phyloP scores from a whole-genome alignment of 495 filamentous ascomycete species.

The Neurospora sp. region DNA sequence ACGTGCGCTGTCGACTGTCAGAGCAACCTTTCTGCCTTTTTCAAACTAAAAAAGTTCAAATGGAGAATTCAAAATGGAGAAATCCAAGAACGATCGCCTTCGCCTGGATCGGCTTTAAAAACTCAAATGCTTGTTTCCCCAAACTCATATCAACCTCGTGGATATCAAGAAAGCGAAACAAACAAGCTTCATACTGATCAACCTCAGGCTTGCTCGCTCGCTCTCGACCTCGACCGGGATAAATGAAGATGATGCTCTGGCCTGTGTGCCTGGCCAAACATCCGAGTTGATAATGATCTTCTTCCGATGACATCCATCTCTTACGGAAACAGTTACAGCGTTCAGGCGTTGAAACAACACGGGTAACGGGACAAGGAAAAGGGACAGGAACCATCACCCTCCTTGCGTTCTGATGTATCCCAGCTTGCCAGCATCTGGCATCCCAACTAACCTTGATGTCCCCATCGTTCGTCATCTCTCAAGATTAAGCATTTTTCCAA shows the following conservation, averaged over 20 bases:
- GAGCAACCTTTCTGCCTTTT: background rate
- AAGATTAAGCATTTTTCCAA: background rate
- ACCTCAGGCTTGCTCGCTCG: background rate
- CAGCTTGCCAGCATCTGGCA: background rate
- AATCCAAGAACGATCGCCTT: background rate
- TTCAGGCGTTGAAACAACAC: background rate
- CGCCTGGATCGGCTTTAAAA: background rate
- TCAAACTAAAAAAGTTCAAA: background rate
- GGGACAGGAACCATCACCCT: background rate
- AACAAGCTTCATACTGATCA: background rate
- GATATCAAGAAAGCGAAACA: background rate
- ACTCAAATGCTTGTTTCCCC: background rate
- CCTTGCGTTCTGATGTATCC: background rate
- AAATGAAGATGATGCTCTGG: background rate
- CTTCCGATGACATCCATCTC: background rate
- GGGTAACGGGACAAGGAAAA: background rate
- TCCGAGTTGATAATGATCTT: background rate
- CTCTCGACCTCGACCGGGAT: background rate
- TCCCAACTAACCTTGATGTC: background rate
- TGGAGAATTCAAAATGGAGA: background rate
- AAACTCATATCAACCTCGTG: background rate
- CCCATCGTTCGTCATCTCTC: background rate
- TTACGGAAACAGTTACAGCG: background rate
- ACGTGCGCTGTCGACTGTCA: background rate
- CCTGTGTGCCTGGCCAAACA: background rate